Evolutionary conservation across 495 filamentous ascomycete species (phyloP).

Genomic region (Xylaria intraflava): DNA sequence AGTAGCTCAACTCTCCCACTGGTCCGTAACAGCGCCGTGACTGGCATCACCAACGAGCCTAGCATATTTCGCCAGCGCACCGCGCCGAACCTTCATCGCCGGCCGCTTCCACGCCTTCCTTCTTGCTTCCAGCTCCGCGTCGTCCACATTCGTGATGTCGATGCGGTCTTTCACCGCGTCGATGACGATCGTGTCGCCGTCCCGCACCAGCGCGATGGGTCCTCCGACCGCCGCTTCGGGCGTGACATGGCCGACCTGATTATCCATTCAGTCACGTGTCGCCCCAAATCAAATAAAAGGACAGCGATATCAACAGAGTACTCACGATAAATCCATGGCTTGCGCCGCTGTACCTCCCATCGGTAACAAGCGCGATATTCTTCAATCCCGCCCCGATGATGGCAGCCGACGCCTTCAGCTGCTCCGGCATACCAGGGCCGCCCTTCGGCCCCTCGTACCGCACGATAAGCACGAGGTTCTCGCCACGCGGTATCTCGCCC

Average conservation of each 20-base stretch:
- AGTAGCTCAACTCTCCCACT: constrained; percentile 13
- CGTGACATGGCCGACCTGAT: constrained; percentile 64
- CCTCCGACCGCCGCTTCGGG: constrained; percentile 82
- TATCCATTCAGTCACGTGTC: not conserved
- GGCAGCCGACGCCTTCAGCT: constrained; percentile 79
- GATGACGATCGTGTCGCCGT: constrained; percentile 84
- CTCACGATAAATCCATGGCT: constrained; percentile 88
- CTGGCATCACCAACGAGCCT: constrained; percentile 49
- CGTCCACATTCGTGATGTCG: constrained; percentile 53
- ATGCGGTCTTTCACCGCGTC: constrained; percentile 74
- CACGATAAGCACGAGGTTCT: constrained; percentile 84
- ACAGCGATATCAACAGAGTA: not conserved
- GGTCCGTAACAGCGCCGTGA: constrained; percentile 50
- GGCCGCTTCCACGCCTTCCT: constrained; percentile 68
- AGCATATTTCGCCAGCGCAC: constrained; percentile 88
- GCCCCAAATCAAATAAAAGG: not conserved
- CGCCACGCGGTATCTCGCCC: constrained; percentile 61
- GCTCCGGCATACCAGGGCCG: constrained; percentile 98
- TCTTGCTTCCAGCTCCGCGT: constrained; percentile 64
- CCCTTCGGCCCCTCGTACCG: constrained; percentile 95
- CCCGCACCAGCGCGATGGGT: constrained; percentile 69
- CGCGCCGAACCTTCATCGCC: constrained; percentile 67
- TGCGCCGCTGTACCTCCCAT: constrained; percentile 86
- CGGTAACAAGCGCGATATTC: constrained; percentile 89
- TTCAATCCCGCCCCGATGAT: constrained; percentile 87